Evolutionary conservation across 2,329 filamentous ascomycete genomes (phyloP).

Genomic region (Monilinia polystroma): DNA sequence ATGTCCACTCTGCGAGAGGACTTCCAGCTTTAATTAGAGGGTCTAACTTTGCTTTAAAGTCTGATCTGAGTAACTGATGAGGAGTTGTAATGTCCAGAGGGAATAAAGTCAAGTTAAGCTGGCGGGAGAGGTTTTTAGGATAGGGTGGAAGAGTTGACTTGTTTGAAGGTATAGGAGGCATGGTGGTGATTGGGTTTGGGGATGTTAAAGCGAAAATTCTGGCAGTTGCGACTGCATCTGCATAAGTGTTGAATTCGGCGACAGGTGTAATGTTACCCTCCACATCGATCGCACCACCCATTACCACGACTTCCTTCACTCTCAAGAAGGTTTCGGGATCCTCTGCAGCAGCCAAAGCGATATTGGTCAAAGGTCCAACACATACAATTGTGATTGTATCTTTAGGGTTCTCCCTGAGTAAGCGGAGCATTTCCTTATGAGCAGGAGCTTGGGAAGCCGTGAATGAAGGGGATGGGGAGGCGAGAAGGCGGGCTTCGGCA

Average conservation of each 20-base stretch:
- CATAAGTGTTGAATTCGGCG: conserved; percentile 94
- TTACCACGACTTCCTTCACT: conserved; percentile 88
- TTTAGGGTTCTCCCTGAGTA: conserved; percentile 76
- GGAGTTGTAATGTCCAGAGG: conserved; percentile 75
- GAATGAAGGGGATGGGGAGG: conserved; percentile 56
- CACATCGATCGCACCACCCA: conserved; percentile 82
- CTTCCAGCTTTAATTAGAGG: conserved; percentile 60
- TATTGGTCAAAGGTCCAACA: conserved; percentile 88
- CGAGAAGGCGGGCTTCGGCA: conserved; percentile 38
- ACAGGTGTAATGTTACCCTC: conserved; percentile 82
- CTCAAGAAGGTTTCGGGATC: conserved; percentile 87
- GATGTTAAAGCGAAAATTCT: conserved; percentile 77
- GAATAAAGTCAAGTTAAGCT: conserved; percentile 67
- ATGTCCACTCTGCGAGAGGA: conserved; percentile 71
- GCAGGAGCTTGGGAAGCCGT: conserved; percentile 70
- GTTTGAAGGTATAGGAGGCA: conserved; percentile 64
- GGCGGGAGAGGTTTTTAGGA: conserved; percentile 60
- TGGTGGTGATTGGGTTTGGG: conserved; percentile 69
- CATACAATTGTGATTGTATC: conserved; percentile 88
- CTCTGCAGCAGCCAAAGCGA: conserved; percentile 82
- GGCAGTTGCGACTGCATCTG: conserved; percentile 76
- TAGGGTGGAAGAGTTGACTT: conserved; percentile 58
- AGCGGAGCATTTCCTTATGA: conserved; percentile 84
- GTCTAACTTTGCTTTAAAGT: conserved; percentile 57
- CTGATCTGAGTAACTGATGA: conserved; percentile 62